Evolutionary conservation across 2,329 filamentous ascomycete genomes (phyloP).

Genomic region (Xylaria sp.): DNA sequence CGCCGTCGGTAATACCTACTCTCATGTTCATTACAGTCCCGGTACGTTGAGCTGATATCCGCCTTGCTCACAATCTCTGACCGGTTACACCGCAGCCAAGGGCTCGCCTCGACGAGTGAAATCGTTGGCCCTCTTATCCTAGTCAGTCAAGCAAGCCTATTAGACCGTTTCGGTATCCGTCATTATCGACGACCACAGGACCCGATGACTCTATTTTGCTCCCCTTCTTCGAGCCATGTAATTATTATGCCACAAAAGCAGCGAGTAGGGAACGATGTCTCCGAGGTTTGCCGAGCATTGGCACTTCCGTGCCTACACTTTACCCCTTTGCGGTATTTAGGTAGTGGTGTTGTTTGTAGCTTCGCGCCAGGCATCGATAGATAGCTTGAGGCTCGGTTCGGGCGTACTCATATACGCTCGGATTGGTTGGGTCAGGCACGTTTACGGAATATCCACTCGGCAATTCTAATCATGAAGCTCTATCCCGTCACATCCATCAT

Average conservation of each 20-base stretch:
- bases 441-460: background rate
- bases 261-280: background rate
- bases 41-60: constrained; percentile 21
- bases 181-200: constrained; percentile 7
- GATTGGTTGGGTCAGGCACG: background rate
- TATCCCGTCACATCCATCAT: background rate
- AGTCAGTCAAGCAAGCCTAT: constrained; percentile 6
- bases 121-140: constrained; percentile 21
- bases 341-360: background rate
- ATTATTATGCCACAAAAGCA: constrained; percentile 8
- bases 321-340: background rate
- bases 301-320: background rate
- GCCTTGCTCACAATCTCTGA: constrained; percentile 22
- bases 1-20: constrained; percentile 12
- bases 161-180: constrained; percentile 14
- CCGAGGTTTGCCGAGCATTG: background rate
- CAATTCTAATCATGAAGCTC: background rate
- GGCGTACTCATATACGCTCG: background rate
- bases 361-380: background rate
- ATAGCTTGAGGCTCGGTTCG: background rate
- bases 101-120: constrained; percentile 29
- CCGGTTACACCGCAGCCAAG: constrained; percentile 28
- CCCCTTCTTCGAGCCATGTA: constrained; percentile 10
- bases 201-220: constrained; percentile 12
- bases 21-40: constrained; percentile 21